Base-by-base conservation (phyloP, 768 basidiomycete genomes). In the Phanerochaete carnosa region DNA sequence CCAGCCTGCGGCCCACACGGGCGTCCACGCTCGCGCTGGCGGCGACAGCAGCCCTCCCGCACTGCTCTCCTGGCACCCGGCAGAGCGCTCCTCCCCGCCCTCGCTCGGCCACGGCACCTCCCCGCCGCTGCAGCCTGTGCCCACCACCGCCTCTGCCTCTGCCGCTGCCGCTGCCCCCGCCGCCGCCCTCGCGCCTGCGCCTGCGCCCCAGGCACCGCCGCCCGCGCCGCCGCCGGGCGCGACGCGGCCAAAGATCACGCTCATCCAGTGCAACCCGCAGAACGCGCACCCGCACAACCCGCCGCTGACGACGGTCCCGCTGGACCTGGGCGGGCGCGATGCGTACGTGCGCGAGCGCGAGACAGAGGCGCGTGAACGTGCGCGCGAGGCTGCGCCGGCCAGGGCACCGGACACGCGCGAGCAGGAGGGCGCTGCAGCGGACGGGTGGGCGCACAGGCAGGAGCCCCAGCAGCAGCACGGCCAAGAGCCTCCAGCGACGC, bases 181-280 rank as follows among this genome's bases (percentile, higher is more conserved):
- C 19, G 45, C 45, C 16, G 45, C 45, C 45, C 7, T 19, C 16
- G 45, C 45, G 19, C 45, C 6, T 19, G 11, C 37, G n/a, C n/a
- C n/a, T n/a, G n/a, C 28, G 28, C 49, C 49, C 23, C 49, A 15
- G 25, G 51, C 51, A 8, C 12, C 51, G 22, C 3, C 30, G 25
- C 8, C 28, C 7, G 8, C 50, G 5, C 22, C 50, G 3, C 13
- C 13, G 8, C 50, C 19, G 30, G 22, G 11, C 50, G 50, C 50
- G 8, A 25, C 50, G 50, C 25, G 19, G 50, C 50, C 26, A 15
- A 2, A 25, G 52, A 55, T 55, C 54, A 55, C 54, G 54, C 54
- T 55, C 54, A 55, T 55, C 54, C 35, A 55, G 35, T 55, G 53
- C 54, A 55, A 55, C 54, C 54, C 35, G 35, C 54, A 55, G 54